These are phyloP conservation scores for Phytophthora chlamydospora DNA, from an alignment of 352 stramenopile species.

Conservation along the genomic window DNA sequence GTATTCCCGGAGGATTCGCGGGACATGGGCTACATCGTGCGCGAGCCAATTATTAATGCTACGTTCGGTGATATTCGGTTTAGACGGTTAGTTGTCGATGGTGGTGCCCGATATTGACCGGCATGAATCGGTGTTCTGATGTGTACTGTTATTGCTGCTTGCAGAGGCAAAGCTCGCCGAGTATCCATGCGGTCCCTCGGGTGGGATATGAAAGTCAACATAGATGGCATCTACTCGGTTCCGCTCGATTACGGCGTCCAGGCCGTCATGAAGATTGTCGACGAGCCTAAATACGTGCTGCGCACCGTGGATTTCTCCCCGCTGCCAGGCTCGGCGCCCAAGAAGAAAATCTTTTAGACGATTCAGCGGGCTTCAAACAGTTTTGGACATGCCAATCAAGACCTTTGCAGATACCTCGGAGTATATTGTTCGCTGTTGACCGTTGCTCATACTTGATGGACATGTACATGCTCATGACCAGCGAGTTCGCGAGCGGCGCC, in stretches of 20 bases:
- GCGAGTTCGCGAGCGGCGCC: slow-evolving; percentile 41
- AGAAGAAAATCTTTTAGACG: slow-evolving; percentile 46
- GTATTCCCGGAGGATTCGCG: slow-evolving; percentile 84
- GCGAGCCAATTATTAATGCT: slow-evolving; percentile 90
- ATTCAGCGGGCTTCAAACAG: slow-evolving; percentile 18
- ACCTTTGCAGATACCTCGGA: too few species aligned
- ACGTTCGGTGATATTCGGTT: slow-evolving; percentile 91
- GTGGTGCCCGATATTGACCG: background rate
- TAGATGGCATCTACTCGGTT: slow-evolving; percentile 89
- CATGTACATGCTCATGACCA: slow-evolving; percentile 5
- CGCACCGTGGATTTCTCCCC: slow-evolving; percentile 81
- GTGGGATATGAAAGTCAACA: slow-evolving; percentile 91
- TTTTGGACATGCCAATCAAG: slow-evolving; percentile 36
- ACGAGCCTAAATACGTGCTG: slow-evolving; percentile 87
- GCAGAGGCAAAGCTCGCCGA: slow-evolving; percentile 76
- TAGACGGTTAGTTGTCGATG: slow-evolving; percentile 55
- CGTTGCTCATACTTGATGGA: too few species aligned
- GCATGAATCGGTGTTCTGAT: background rate
- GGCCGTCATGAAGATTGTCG: slow-evolving; percentile 89
- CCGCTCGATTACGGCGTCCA: slow-evolving; percentile 90
- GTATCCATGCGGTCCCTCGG: slow-evolving; percentile 89
- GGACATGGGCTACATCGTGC: slow-evolving; percentile 88
- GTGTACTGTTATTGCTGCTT: slow-evolving; percentile 7
- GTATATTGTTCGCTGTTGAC: too few species aligned
- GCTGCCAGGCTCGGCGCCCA: slow-evolving; percentile 25